Base-by-base conservation (phyloP, 2,329 filamentous ascomycete species). In the Botrytis paeoniae region DNA sequence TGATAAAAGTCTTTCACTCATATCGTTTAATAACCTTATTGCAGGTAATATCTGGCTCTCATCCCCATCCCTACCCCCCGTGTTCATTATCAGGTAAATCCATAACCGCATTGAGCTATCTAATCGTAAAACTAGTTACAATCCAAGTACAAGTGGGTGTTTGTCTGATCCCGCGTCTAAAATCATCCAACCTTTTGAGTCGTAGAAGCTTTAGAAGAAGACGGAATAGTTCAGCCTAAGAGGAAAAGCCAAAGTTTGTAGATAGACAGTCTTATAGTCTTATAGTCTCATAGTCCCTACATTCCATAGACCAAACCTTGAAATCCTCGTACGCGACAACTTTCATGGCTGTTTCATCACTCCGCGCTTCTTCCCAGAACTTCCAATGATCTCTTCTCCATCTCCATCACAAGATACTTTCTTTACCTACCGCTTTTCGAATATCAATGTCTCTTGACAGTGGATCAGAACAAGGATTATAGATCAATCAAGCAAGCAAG, bases 391-490 rank as follows among this genome's bases (percentile, higher is more conserved):
- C 48, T 57, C 37, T 22, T 68, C 35, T 57, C n/a, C 51, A 8
- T 57, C 48, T 41, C 29, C 48, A 41, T 68, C 35, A 25, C 35
- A 41, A 10, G 16, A 70, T 63, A 63, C 57, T 22, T 62, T 63
- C 37, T 48, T 9, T 29, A 14, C 39, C 29, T 29, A 29, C 29
- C 69, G 41, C 41, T 48, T 43, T n/a, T 18, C 39, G 43, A 41
- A 39, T 41, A 57, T 48, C 41, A 45, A 37, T 51, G 32, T 66
- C 45, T 51, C 14, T 51, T 41, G 68, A 39, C 69, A 39, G 69
- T 70, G 69, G 69, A 70, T 45, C 69, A 39, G 14, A 64, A 64
- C 69, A 48, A 64, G 69, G 69, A 39, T 70, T 70, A 39, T 45
- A 48, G n/a, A 54, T 68, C 65, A 41, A 41, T 8, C 39, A 63